Evolutionary conservation across 305 asterid species (phyloP).

Genomic region (Rubia peregrina): DNA sequence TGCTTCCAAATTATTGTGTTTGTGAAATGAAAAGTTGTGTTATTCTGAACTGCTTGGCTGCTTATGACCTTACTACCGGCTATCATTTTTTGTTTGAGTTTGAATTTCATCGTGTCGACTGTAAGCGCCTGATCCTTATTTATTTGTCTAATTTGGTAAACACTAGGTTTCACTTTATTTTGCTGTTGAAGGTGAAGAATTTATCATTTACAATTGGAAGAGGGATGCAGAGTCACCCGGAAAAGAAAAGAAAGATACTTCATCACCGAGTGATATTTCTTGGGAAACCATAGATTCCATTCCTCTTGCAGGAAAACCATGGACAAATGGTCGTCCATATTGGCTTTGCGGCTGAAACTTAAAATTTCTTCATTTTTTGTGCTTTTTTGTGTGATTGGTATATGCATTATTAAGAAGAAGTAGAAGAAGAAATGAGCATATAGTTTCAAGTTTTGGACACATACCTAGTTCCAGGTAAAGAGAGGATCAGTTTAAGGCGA

Average conservation of each 20-base stretch:
- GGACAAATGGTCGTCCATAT: slow-evolving; percentile 62
- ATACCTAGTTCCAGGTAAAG: slow-evolving; percentile 28
- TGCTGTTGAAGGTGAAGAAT: slow-evolving; percentile 80
- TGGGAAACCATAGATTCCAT: slow-evolving; percentile 52
- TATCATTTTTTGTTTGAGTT: background rate
- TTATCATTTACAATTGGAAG: slow-evolving; percentile 56
- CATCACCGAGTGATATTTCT: slow-evolving; percentile 25
- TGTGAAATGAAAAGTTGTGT: too few relatives aligned
- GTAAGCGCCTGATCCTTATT: background rate
- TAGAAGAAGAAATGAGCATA: too few relatives aligned
- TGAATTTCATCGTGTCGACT: background rate
- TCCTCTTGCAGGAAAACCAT: slow-evolving; percentile 71
- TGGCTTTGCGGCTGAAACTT: slow-evolving; percentile 18
- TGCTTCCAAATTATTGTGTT: too few relatives aligned
- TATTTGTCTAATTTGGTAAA: background rate
- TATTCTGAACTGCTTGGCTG: too few relatives aligned
- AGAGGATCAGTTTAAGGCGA: slow-evolving; percentile 26
- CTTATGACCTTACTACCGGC: too few relatives aligned
- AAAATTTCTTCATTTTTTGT: too few relatives aligned
- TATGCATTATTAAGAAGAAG: too few relatives aligned
- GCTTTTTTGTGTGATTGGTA: too few relatives aligned
- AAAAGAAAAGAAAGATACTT: slow-evolving; percentile 41
- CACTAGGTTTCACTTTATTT: slow-evolving; percentile 66
- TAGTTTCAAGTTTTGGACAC: too few relatives aligned
- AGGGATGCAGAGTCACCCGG: slow-evolving; percentile 47